These are phyloP conservation scores for Mycena venus DNA, from an alignment of 768 basidiomycete species.

Conservation along the genomic window DNA sequence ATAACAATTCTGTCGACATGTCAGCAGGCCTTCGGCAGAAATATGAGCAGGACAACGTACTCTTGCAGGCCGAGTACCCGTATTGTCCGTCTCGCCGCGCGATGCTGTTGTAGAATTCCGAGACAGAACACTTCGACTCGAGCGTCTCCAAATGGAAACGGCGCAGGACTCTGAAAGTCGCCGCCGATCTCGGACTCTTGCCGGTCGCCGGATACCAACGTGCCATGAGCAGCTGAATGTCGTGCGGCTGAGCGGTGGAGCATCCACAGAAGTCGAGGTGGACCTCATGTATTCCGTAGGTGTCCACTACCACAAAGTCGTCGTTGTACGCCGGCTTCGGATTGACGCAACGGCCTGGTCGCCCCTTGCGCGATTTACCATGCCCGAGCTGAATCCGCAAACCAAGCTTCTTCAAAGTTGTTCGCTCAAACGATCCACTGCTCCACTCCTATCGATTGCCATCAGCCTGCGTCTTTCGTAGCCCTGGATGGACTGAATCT, in stretches of 20 bases:
- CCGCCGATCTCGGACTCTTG: neutral
- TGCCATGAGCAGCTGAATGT: conserved; percentile 24
- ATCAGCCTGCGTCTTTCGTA: no score
- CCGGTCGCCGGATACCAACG: conserved; percentile 23
- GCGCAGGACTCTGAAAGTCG: neutral
- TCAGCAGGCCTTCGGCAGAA: neutral
- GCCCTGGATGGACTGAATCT: no score
- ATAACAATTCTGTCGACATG: conserved; percentile 27
- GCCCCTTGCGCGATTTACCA: neutral
- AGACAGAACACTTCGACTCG: neutral
- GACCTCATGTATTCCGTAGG: conserved; percentile 26
- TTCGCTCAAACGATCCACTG: conserved; percentile 17
- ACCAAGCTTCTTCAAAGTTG: conserved; percentile 29
- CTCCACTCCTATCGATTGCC: conserved; percentile 30
- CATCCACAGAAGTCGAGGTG: conserved; percentile 30
- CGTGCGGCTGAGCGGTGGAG: neutral
- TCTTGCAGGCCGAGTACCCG: neutral
- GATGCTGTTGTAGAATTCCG: neutral
- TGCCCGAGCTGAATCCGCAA: conserved; percentile 35
- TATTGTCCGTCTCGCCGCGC: neutral
- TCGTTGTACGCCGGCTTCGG: neutral
- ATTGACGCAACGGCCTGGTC: neutral
- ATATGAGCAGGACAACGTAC: neutral
- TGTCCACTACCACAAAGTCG: conserved; percentile 26
- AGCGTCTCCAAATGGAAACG: neutral